Base-by-base conservation (phyloP, 352 stramenopile species). In the Hyaloperonospora arabidopsidis region DNA sequence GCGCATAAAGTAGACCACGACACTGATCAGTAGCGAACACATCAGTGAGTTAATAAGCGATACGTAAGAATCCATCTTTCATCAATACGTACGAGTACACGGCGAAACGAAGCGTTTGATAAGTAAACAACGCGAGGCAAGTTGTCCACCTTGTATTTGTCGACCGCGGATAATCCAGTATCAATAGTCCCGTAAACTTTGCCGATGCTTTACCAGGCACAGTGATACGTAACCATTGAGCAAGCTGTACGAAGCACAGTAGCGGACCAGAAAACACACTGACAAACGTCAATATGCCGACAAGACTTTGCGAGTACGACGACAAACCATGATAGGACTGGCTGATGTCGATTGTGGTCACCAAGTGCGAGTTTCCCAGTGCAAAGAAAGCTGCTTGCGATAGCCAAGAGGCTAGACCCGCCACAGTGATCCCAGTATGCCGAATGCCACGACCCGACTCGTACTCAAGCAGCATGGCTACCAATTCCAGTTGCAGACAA, bases 301-400 rank as follows among this genome's bases (percentile, higher is more conserved):
- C 84, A n/a, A 92, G 29, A n/a, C 48, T 74, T 50, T 95, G 86
- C 5, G 78, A 91, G 65, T 95, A 95, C 14, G 61, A 67, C 8
- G 67, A 67, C 18, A 95, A 60, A 0, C 86, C 86, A 49, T 87
- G 82, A 44, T 94, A 95, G 5, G 84, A 87, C 54, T 91, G 82
- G 36, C 83, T 93, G 28, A 95, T 90, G 59, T 95, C 86, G 50
- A 95, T 82, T 1, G 86, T 95, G 14, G 81, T 92, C 44, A 95
- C 83, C 50, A 95, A 67, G 48, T 95, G 86, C 32, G 86, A 95
- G 51, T 95, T 95, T 17, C 84, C 86, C 0, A 95, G 65, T 6
- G 86, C 76, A 36, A 92, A 95, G 45, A 95, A 95, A 13, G 77
- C 56, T n/a, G 59, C 56, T 52, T 89, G 79, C 1, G 76, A 68